Base-by-base conservation (phyloP, 306 rosid species). In the Benincasa hispida region DNA sequence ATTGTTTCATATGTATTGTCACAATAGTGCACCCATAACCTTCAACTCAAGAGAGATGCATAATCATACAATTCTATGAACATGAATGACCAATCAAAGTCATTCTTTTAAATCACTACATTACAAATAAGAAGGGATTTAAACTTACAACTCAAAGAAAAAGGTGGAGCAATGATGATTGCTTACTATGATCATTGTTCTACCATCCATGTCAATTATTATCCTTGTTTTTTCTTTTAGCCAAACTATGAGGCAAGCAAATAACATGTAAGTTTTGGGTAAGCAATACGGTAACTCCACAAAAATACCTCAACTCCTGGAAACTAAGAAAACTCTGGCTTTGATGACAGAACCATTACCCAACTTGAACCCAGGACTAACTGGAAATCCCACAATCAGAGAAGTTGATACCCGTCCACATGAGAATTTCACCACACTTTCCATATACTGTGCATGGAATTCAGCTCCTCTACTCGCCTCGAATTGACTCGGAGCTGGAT, bases 401-500 rank as follows among this genome's bases (percentile, higher is more conserved):
- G 92, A 94, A 19, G 95, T 77, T 0, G 95, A 90, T 21, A 82
- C 85, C n/a, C 88, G 79, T 4, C 91, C 95, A 9, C 89, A 83
- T 0, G 91, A 81, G 77, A 87, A 87, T 73, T 78, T 91, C 70
- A 88, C 89, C 2, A 90, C 96, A 76, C 95, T 87, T 53, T 94
- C 97, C 99, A 94, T 94, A 48, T 89, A 94, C 39, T 86, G 89
- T 0, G 86, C 80, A 77, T 92, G 92, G 82, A 90, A 90, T 51
- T 92, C 93, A 15, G 97, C 97, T 72, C 99, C 95, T 3, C 95
- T 89, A 27, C 93, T 83, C 0, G 95, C 97, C 86, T 91, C 99
- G 37, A 94, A 94, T 87, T 85, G 96, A 75, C 90, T 86, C 3
- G 96, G 96, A 21, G 96, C 83, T 42, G 95, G 99, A 84, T 90